Conservation (phyloP, 108 stramenopile species). For the Cylindrotheca closterium region DNA sequence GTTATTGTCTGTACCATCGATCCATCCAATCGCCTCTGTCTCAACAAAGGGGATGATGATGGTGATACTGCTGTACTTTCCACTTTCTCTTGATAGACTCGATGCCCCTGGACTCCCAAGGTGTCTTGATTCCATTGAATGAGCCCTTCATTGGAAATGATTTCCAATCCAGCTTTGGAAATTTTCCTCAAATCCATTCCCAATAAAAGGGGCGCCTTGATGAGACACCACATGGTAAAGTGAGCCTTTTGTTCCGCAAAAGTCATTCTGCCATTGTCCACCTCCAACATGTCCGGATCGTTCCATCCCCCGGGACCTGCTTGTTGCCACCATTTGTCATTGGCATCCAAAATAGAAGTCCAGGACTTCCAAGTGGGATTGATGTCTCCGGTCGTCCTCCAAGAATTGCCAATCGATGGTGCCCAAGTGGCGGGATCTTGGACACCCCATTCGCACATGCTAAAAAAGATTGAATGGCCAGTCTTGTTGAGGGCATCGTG, state of each 20-base stretch:
- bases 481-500: conserved; percentile 53
- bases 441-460: conserved; percentile 61
- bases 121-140: conserved; percentile 34
- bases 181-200: conserved; percentile 47
- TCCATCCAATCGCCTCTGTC: too few relatives aligned
- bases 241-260: conserved; percentile 40
- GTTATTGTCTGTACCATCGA: not conserved
- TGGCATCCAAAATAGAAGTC: conserved; percentile 14
- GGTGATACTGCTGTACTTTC: not conserved
- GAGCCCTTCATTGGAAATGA: conserved; percentile 30
- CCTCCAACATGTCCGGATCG: conserved; percentile 58
- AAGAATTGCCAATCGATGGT: conserved; percentile 40
- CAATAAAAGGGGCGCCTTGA: conserved; percentile 56
- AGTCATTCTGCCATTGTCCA: conserved; percentile 41
- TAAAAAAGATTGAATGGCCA: conserved; percentile 55
- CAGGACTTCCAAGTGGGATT: conserved; percentile 34
- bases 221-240: conserved; percentile 50
- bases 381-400: conserved; percentile 61
- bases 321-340: conserved; percentile 25
- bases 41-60: not conserved
- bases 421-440: conserved; percentile 48
- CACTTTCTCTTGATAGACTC: not conserved
- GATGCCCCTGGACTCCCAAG: conserved; percentile 25
- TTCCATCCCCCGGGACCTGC: conserved; percentile 54
- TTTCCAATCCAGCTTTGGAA: conserved; percentile 18